These are phyloP conservation scores for Arabis alpina DNA, from an alignment of 345 rosid genomes.

Conservation along the genomic window DNA sequence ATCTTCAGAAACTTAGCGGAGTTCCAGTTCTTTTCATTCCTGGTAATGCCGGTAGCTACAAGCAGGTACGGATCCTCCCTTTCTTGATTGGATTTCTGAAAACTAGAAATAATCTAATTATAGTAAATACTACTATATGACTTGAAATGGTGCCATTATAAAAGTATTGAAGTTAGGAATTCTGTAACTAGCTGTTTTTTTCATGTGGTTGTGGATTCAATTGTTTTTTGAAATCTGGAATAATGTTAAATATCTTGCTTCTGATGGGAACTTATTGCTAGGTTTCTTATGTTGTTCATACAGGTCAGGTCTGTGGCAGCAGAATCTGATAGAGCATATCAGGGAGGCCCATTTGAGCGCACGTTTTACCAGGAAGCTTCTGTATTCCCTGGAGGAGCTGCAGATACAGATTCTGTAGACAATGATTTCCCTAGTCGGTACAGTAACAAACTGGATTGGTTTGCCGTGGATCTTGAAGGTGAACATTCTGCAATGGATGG, in stretches of 20 bases:
- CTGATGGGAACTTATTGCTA: conserved; percentile 14
- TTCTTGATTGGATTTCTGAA: background rate
- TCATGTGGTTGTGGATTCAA: conserved; percentile 4
- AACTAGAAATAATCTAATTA: background rate
- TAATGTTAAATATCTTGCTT: conserved; percentile 4
- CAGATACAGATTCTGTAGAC: conserved; percentile 44
- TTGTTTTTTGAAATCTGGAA: conserved; percentile 23
- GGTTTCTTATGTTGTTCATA: conserved; percentile 28
- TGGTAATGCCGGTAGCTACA: conserved; percentile 96
- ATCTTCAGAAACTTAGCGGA: conserved; percentile 82
- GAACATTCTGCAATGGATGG: conserved; percentile 99
- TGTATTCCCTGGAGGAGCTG: conserved; percentile 53
- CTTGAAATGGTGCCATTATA: background rate
- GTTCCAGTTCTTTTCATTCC: conserved; percentile 95
- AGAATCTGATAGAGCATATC: conserved; percentile 92
- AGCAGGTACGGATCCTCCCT: conserved; percentile 64
- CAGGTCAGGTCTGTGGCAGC: conserved; percentile 96
- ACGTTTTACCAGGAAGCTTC: conserved; percentile 75
- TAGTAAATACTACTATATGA: conserved; percentile 6
- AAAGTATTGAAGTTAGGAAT: background rate
- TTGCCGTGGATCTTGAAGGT: conserved; percentile 99
- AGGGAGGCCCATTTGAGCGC: conserved; percentile 81
- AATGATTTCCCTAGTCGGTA: conserved; percentile 69
- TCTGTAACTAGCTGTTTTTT: conserved; percentile 8
- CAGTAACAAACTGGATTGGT: conserved; percentile 79